Evolutionary conservation across 371 early-diverging fungal species (phyloP).

Genomic region (Gilbertella persicaria): DNA sequence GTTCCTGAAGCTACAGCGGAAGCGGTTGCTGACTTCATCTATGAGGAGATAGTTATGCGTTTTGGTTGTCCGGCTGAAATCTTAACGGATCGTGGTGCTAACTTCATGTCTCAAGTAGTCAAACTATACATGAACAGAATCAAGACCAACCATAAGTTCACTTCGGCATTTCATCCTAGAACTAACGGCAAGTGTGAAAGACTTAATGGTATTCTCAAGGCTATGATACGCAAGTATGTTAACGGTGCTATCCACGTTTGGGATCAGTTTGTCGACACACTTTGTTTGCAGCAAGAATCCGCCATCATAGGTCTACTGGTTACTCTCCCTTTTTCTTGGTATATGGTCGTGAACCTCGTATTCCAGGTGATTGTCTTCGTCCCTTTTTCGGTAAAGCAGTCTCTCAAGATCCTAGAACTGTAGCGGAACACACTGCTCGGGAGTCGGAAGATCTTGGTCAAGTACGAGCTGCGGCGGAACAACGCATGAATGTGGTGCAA

Average conservation of each 20-base stretch:
- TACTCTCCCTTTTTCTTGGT: constrained; percentile 3
- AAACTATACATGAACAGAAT: constrained; percentile 5
- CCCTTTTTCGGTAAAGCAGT: not conserved
- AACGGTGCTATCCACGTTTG: constrained; percentile 16
- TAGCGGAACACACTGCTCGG: constrained; percentile 4
- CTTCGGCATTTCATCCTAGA: constrained; percentile 31
- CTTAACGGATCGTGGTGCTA: constrained; percentile 25
- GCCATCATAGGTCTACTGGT: constrained; percentile 4
- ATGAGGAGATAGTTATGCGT: constrained; percentile 26
- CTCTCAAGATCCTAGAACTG: constrained; percentile 1
- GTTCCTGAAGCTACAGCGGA: constrained; percentile 11
- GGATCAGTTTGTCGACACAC: constrained; percentile 23
- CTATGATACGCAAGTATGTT: constrained; percentile 18
- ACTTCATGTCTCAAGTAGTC: constrained; percentile 9
- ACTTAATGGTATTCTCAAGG: constrained; percentile 9
- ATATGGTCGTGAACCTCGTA: constrained; percentile 14
- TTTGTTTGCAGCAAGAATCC: constrained; percentile 5
- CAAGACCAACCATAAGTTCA: constrained; percentile 3
- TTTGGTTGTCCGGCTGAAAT: constrained; percentile 37
- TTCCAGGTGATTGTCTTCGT: constrained; percentile 6
- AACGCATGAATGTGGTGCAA: not conserved
- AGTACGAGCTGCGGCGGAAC: constrained; percentile 7
- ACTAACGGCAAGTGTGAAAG: constrained; percentile 28
- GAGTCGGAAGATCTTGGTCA: constrained; percentile 7
- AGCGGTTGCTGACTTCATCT: constrained; percentile 32